Evolutionary conservation across 2,329 filamentous ascomycete genomes (phyloP).

Genomic region (Leptodontidium sp.): DNA sequence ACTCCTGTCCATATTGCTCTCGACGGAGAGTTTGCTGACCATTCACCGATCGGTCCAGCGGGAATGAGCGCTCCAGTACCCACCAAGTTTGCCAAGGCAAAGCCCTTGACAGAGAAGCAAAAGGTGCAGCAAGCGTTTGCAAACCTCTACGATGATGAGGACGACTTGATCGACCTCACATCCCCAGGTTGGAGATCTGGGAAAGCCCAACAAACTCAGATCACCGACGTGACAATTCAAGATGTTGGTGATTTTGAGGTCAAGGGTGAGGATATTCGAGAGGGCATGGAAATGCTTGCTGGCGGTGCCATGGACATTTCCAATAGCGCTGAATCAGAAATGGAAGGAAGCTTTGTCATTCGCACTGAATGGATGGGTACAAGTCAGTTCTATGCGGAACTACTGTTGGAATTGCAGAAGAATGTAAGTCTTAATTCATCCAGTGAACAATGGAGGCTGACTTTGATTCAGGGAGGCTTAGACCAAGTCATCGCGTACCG

Average conservation of each 20-base stretch:
- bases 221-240: background rate
- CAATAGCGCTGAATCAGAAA: too few relatives aligned
- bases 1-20: background rate
- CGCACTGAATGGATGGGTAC: conserved; percentile 40
- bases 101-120: background rate
- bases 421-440: conserved; percentile 22
- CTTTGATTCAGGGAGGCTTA: background rate
- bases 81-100: background rate
- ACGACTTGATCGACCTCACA: background rate
- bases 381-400: conserved; percentile 26
- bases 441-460: background rate
- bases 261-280: background rate
- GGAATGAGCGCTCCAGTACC: background rate
- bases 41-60: background rate
- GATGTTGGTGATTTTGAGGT: background rate
- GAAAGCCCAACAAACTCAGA: background rate
- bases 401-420: conserved; percentile 26
- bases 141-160: conserved; percentile 9
- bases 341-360: conserved; percentile 5
- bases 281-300: background rate
- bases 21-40: background rate
- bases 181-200: background rate
- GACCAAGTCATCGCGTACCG: conserved; percentile 11
- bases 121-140: conserved; percentile 2
- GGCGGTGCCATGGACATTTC: background rate